A percentile compares a stretch with the other conserved stretches of the same genome.
Conservation (phyloP, 345 rosid species). For the Angophora floribunda region DNA sequence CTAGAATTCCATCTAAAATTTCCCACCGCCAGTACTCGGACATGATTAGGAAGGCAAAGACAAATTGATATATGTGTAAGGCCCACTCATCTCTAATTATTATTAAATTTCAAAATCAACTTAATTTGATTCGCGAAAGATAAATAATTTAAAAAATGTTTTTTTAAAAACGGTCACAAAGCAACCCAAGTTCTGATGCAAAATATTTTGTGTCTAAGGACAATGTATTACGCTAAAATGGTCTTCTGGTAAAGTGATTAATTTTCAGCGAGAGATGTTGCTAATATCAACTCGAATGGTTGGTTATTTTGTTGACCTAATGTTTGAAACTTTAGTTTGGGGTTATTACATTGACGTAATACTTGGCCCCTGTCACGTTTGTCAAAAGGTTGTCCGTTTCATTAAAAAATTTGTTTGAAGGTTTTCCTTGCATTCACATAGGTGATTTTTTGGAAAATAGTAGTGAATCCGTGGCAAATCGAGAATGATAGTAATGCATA, state of each 20-base stretch:
- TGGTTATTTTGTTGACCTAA: background rate
- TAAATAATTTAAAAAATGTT: background rate
- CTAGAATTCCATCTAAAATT: background rate
- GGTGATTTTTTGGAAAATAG: background rate
- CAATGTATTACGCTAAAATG: background rate
- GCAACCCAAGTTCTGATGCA: background rate
- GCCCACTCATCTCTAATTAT: background rate
- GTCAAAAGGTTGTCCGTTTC: background rate
- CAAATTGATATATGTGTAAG: background rate
- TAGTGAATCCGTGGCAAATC: background rate
- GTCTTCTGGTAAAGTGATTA: background rate
- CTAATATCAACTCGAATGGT: background rate
- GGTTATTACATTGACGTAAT: background rate
- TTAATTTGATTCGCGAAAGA: accelerated
- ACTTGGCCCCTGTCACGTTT: background rate
- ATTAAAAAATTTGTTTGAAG: background rate
- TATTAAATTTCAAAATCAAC: background rate
- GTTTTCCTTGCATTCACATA: background rate
- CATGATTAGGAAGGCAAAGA: background rate
- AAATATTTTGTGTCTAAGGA: background rate
- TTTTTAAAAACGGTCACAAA: background rate
- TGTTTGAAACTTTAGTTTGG: background rate
- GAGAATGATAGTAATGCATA: background rate
- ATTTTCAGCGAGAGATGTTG: background rate
- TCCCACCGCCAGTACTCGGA: background rate